Evolutionary conservation across 2,329 filamentous ascomycete genomes (phyloP), one percentile per base, ranked within the genome.

Genomic region (Cyphellophora europaea): DNA sequence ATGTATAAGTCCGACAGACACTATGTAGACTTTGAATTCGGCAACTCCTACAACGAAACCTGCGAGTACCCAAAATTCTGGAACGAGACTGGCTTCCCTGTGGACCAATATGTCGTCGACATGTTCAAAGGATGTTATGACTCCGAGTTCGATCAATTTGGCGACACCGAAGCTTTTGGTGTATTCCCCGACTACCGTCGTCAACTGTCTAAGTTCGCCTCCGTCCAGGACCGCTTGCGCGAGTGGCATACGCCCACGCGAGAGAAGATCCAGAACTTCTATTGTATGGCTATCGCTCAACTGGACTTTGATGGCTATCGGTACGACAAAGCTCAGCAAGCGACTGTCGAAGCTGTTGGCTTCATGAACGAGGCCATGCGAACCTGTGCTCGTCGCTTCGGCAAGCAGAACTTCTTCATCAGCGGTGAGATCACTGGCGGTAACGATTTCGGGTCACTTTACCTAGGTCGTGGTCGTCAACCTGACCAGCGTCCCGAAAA

Each of bases 221-320:
- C 71, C 27, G 76, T 79, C 1, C 77, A 81, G 54, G 77, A 81
- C 53, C 74, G 77, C 49, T 60, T 81, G 3, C 67, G 77, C 34
- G 75, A 79, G 47, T 81, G 77, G 77, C 49, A 67, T 16, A 69
- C 72, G 3, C 66, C 67, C 10, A 75, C 79, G 0, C 58, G 67
- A 19, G 62, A 68, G 30, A 73, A 72, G 45, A 58, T 80, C 38
- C 67, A 71, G 42, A 67, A 67, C 29, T 75, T 79, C 47, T 77
- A 74, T 2, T 81, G 77, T 54, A 72, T 79, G 53, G 63, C 72
- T 19, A 76, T 81, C 37, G 55, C 62, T 15, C 71, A 67, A 42
- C 60, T 81, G n/a, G 77, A 80, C 48, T 71, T 81, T 36, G 77
- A 81, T 48, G 77, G 75, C 0, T 78, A 75, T 49, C 70, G 77